phyloP scores from a whole-genome alignment of 140 eudicot species.

The Ambrosia hybrid region DNA sequence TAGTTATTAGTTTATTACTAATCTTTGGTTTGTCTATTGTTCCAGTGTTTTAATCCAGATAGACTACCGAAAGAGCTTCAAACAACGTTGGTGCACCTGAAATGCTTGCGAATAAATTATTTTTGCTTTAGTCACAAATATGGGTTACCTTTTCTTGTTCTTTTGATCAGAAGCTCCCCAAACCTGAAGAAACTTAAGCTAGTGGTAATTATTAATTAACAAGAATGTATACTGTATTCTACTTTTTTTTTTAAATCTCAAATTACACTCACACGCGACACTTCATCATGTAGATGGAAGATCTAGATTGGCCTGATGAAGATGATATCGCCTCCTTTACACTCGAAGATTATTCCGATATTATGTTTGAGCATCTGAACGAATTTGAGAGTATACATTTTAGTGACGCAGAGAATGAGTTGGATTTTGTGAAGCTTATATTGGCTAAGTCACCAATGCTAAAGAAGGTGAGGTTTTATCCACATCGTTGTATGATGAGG shows the following conservation, averaged over 20 bases:
- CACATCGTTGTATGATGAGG: not conserved
- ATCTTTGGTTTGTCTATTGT: conserved; percentile 5
- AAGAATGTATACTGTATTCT: not conserved
- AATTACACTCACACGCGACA: not conserved
- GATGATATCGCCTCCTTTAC: not conserved
- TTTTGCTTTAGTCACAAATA: not conserved
- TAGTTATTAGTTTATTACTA: not conserved
- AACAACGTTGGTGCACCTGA: conserved; percentile 5
- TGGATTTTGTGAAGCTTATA: no score
- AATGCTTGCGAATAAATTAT: not conserved
- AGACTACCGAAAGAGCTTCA: conserved; percentile 8
- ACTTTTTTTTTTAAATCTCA: not conserved
- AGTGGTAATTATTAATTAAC: conserved; percentile 1
- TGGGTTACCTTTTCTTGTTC: conserved; percentile 8
- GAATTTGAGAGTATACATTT: no score
- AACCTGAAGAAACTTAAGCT: conserved; percentile 5
- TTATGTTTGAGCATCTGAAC: no score
- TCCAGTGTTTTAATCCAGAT: conserved; percentile 2
- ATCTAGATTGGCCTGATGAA: not conserved
- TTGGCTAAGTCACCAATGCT: conserved; percentile 8
- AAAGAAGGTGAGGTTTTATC: not conserved
- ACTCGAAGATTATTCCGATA: not conserved
- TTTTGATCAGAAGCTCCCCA: conserved; percentile 14
- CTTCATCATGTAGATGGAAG: not conserved
- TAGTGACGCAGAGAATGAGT: no score